Base-by-base conservation (phyloP, 192 early-diverging fungal genomes). In the Coemansia umbellata region DNA sequence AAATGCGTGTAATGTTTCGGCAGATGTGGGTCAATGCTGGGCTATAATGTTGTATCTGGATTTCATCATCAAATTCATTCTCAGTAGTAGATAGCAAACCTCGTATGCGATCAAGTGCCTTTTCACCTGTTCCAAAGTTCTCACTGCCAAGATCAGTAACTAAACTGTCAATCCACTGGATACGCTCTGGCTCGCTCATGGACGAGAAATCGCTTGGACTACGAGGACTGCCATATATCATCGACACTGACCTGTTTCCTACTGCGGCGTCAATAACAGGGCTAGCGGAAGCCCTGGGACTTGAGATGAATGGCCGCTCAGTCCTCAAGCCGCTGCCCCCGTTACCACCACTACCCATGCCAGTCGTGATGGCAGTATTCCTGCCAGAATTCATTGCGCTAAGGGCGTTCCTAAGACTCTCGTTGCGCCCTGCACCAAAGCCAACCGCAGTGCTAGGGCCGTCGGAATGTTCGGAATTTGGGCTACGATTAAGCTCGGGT, bases 121-220 rank as follows among this genome's bases (percentile, higher is more conserved):
- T 31, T 27, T 66, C 74, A 10, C 63, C 37, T 17, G 61, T 51
- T 26, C 50, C 50, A 17, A 61, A 22, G 52, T 71, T 69, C 22
- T 62, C 58, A 59, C 74, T 52, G 32, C 55, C 55, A 19, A 77
- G 45, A 11, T 67, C 74, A 6, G 63, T 47, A 14, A 77, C 40
- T 3, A 65, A 55, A 11, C 63, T 51, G 15, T 55, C 47, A 21
- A 75, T 55, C 60, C 57, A 75, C 48, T 69, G 66, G 10, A 63
- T 52, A 57, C 66, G 64, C 50, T 67, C 71, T 0, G 44, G 14
- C 8, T 69, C 61, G 58, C 63, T 58, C 54, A 61, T 54, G 3
- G 37, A 21, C 26, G 54, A n/a, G 42, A 66, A 66, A 13, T 74
- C 70, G 7, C 45, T 45, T 9, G 55, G 50, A 3, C 58, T 51